Evolutionary conservation across 2,329 filamentous ascomycete genomes (phyloP).

Genomic region (Colletotrichum siamense): DNA sequence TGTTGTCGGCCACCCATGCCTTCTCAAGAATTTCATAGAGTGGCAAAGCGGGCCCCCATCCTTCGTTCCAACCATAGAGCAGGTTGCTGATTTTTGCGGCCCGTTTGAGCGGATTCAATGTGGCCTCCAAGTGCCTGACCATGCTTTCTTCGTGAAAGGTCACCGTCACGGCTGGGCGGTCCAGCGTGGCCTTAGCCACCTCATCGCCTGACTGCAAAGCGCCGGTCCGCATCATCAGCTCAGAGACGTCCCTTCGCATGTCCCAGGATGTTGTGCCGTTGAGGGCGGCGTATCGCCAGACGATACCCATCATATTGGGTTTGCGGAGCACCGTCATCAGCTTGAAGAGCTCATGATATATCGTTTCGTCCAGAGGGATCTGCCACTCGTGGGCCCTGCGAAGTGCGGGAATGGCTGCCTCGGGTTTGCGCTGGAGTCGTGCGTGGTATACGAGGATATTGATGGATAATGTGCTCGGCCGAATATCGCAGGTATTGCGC

Average conservation of each 20-base stretch:
- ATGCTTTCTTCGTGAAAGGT: not conserved
- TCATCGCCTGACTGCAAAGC: not conserved
- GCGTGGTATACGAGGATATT: constrained; percentile 43
- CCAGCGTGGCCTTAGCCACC: not conserved
- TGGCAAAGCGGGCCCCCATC: not conserved
- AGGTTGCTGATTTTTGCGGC: not conserved
- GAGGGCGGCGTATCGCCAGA: constrained; percentile 39
- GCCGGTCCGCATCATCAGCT: not conserved
- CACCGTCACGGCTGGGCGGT: not conserved
- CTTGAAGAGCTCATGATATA: constrained; percentile 43
- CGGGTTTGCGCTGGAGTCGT: constrained; percentile 31
- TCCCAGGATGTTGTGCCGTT: constrained; percentile 26
- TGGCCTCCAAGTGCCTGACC: not conserved
- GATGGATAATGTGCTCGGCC: constrained; percentile 32
- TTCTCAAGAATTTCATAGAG: constrained; percentile 7
- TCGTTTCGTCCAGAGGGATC: constrained; percentile 31
- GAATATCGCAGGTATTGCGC: not conserved
- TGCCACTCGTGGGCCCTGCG: constrained; percentile 23
- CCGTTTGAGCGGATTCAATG: not conserved
- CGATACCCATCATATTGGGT: constrained; percentile 32
- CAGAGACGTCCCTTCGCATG: constrained; percentile 31
- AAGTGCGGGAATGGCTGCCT: constrained; percentile 36
- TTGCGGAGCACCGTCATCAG: constrained; percentile 38
- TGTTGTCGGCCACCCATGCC: not conserved
- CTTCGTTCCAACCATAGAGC: not conserved